Percentiles rank a stretch among this genome's conserved stretches.
phyloP scores from a whole-genome alignment of 2,329 filamentous ascomycete genomes.

The Cryphonectria nitschkei region DNA sequence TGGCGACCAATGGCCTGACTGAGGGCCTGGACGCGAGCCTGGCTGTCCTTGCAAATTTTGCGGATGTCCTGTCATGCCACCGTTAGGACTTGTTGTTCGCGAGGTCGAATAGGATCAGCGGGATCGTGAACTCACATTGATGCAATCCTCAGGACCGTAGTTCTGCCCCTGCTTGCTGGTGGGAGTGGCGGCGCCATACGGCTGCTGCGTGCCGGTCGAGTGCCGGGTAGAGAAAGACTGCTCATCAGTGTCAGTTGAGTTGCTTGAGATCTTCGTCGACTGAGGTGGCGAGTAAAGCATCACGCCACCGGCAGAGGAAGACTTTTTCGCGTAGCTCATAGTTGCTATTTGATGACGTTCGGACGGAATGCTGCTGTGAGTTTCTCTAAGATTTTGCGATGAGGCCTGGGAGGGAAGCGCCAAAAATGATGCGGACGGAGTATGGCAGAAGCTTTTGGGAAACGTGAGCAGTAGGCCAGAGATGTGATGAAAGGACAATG shows the following conservation, averaged over 20 bases:
- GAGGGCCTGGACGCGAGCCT: conserved; percentile 15
- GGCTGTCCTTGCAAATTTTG: conserved; percentile 15
- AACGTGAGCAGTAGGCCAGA: not conserved
- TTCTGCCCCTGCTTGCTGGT: conserved; percentile 1
- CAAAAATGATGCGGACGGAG: not conserved
- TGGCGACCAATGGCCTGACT: conserved; percentile 21
- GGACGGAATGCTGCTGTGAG: not conserved
- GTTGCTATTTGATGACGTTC: not conserved
- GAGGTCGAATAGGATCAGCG: not conserved
- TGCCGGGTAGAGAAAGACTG: conserved; percentile 17
- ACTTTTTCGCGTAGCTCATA: conserved; percentile 21
- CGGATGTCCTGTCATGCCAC: conserved; percentile 19
- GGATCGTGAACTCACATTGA: conserved; percentile 17
- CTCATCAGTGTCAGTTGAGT: conserved; percentile 10
- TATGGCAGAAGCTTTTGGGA: not conserved
- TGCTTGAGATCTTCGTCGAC: not conserved
- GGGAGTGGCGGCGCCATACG: not conserved
- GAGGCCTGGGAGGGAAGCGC: not conserved
- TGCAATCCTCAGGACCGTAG: not conserved
- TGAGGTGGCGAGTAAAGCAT: conserved; percentile 9
- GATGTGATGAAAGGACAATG: conserved; percentile 7
- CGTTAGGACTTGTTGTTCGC: not conserved
- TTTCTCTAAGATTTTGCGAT: not conserved
- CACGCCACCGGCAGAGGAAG: conserved; percentile 1
- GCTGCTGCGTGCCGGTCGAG: conserved; percentile 9